phyloP scores from a whole-genome alignment of 768 basidiomycete species.

The Russula abietina region DNA sequence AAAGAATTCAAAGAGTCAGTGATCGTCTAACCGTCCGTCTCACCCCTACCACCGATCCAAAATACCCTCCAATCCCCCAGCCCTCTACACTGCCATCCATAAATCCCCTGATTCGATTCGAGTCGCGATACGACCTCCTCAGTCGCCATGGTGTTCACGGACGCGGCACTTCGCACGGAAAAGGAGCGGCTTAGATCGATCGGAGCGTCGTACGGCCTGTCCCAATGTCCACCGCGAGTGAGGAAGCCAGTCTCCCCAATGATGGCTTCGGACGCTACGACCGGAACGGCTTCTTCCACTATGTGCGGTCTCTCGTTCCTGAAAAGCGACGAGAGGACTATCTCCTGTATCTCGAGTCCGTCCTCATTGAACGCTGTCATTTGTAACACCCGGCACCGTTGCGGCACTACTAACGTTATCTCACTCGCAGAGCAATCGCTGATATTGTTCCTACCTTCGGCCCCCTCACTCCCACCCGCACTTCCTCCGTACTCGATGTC shows the following conservation, averaged over 20 bases:
- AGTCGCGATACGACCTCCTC: slow-evolving; percentile 44
- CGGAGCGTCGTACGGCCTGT: slow-evolving; percentile 32
- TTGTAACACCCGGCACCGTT: slow-evolving; percentile 47
- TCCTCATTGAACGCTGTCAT: slow-evolving; percentile 62
- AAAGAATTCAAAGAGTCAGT: neutral
- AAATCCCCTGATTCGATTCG: slow-evolving; percentile 58
- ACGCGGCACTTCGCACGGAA: slow-evolving; percentile 40
- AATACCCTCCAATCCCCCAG: slow-evolving; percentile 72
- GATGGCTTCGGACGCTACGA: slow-evolving; percentile 49
- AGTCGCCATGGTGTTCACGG: slow-evolving; percentile 48
- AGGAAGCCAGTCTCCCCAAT: slow-evolving; percentile 59
- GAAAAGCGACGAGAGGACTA: slow-evolving; percentile 41
- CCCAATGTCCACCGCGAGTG: slow-evolving; percentile 46
- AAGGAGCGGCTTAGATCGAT: slow-evolving; percentile 38
- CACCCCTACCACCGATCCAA: slow-evolving; percentile 64
- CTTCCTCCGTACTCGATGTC: neutral
- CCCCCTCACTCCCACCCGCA: neutral
- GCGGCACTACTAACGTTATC: neutral
- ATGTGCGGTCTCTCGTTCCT: slow-evolving; percentile 28
- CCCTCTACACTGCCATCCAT: slow-evolving; percentile 74
- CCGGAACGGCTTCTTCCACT: slow-evolving; percentile 37
- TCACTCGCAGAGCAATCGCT: neutral
- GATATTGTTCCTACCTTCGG: neutral
- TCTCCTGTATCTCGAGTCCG: slow-evolving; percentile 71
- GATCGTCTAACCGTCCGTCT: slow-evolving; percentile 27